Evolutionary conservation across 179 eudicot genomes (phyloP).

Genomic region (Camellia oleifera): DNA sequence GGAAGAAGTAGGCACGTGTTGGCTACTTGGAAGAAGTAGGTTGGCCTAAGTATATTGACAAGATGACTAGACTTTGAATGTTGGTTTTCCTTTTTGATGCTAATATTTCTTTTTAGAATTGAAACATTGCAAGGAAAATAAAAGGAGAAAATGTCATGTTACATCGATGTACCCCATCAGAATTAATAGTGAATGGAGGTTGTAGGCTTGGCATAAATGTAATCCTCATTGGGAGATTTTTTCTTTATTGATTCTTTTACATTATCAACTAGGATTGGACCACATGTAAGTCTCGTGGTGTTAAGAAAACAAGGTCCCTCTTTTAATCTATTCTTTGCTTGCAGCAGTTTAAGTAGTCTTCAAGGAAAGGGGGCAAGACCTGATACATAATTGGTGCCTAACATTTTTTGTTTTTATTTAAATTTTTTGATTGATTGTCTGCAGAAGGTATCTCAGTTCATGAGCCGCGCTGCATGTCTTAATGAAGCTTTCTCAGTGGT

Average conservation of each 20-base stretch:
- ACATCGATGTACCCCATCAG: too few relatives aligned
- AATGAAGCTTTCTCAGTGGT: slow-evolving; percentile 97
- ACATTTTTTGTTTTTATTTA: too few relatives aligned
- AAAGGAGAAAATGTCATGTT: too few relatives aligned
- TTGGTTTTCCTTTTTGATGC: not conserved
- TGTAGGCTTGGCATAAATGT: not conserved
- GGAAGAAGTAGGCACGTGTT: too few relatives aligned
- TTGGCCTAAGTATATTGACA: too few relatives aligned
- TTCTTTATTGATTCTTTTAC: not conserved
- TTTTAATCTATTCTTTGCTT: not conserved
- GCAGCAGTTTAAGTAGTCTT: not conserved
- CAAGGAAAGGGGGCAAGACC: not conserved
- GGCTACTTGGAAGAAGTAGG: too few relatives aligned
- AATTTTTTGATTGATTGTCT: slow-evolving; percentile 15
- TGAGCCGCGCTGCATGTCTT: slow-evolving; percentile 86
- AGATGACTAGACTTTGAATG: not conserved
- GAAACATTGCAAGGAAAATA: too few relatives aligned
- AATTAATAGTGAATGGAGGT: too few relatives aligned
- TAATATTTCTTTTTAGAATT: not conserved
- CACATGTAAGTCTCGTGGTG: not conserved
- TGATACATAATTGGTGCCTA: slow-evolving; percentile 4
- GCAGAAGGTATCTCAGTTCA: slow-evolving; percentile 97
- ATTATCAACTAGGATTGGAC: not conserved
- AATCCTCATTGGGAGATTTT: not conserved
- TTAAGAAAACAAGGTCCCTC: not conserved